Evolutionary conservation across 768 basidiomycete species (phyloP), one percentile per base, ranked within the genome.

Genomic region (Lactarius sp.): DNA sequence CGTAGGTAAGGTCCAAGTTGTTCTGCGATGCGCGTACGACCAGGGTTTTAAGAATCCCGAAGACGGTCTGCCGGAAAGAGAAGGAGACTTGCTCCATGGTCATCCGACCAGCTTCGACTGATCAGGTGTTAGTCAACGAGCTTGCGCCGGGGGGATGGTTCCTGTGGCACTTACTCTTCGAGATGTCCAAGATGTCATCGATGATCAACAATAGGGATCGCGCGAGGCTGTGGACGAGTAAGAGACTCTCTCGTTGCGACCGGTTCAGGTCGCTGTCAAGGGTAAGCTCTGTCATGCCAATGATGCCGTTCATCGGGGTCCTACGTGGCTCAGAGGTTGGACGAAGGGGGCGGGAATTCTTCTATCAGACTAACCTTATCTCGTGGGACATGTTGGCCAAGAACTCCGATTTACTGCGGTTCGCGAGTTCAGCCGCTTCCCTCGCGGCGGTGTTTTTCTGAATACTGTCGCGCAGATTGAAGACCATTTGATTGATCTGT

Each of bases 301-400:
- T 98, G 74, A 99, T 99, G 71, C 97, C 96, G 72, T 98, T 99
- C 96, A 98, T 99, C 0, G 97, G 97, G 27, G 97, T 98, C 73
- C 96, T 94, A 71, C n/a, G 53, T 52, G 36, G 31, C 6, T 22
- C 20, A 60, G 55, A 64, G 6, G 41, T 51, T 59, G 7, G 18
- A 18, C 9, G 10, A 12, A 42, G 7, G 31, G 9, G 4, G 27
- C 9, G n/a, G 3, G 6, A 33, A 47, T 20, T 6, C 14, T 31
- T 18, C 36, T 57, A 55, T 59, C 46, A 33, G 12, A 59, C 47
- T 31, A 56, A 92, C 93, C 94, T 79, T 72, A 95, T 96, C 77
- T 95, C 94, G 73, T 97, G 95, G 7, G 87, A 90, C 96, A 98
- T 99, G 70, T 98, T 98, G 2, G 97, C 97, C 79, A 98, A 83